Percentiles rank a stretch among this genome's conserved stretches.
Conservation (phyloP, 345 rosid genomes). For the Cochlearia excelsa region DNA sequence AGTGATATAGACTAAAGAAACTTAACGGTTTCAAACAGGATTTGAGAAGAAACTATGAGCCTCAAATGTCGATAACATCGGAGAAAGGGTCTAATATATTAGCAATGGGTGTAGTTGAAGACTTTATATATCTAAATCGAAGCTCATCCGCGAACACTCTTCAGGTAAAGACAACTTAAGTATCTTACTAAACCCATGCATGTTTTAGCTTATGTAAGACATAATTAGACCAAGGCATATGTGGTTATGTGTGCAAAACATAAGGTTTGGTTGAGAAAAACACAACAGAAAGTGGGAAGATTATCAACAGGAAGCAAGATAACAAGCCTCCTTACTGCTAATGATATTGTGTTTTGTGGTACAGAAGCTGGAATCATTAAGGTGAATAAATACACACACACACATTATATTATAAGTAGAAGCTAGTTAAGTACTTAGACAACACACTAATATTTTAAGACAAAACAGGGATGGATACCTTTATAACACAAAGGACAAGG, state of each 20-base stretch:
- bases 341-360: slow-evolving; percentile 72
- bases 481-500: slow-evolving; percentile 39
- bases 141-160: slow-evolving; percentile 65
- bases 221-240: too few relatives aligned
- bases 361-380: slow-evolving; percentile 82
- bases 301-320: slow-evolving; percentile 86
- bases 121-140: slow-evolving; percentile 75
- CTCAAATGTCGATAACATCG: slow-evolving; percentile 52
- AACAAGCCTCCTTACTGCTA: slow-evolving; percentile 79
- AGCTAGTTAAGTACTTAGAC: background rate
- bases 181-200: too few relatives aligned
- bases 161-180: slow-evolving; percentile 46
- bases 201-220: background rate
- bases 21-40: slow-evolving; percentile 45
- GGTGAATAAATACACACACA: slow-evolving; percentile 40
- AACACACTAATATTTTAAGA: slow-evolving; percentile 4
- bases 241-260: slow-evolving; percentile 23
- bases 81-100: slow-evolving; percentile 51
- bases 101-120: slow-evolving; percentile 77
- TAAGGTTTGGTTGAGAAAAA: slow-evolving; percentile 83
- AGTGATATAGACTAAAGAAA: slow-evolving; percentile 13
- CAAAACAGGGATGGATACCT: slow-evolving; percentile 85
- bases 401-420: background rate
- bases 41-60: slow-evolving; percentile 61
- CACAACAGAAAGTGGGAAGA: slow-evolving; percentile 82